phyloP scores from a whole-genome alignment of 2,329 filamentous ascomycete genomes.

The Didymellaceae sp. region DNA sequence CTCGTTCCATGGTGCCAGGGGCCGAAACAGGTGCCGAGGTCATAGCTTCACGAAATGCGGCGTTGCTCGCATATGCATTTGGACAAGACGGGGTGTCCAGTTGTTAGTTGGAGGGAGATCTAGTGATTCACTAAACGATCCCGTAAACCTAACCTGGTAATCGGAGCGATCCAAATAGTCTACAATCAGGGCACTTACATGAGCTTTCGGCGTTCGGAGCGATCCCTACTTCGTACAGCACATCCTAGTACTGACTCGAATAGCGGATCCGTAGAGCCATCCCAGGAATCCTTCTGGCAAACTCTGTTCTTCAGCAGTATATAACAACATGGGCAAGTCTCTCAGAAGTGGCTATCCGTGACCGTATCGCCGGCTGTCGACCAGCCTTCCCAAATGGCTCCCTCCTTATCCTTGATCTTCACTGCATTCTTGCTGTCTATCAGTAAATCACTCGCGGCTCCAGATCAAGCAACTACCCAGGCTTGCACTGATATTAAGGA shows the following conservation, averaged over 20 bases:
- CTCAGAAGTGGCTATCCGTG: too few species aligned
- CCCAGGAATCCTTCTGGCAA: not conserved
- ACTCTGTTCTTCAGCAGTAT: not conserved
- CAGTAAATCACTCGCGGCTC: slow-evolving; percentile 14
- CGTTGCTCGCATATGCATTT: slow-evolving; percentile 7
- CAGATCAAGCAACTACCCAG: slow-evolving; percentile 24
- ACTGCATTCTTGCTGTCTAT: slow-evolving; percentile 15
- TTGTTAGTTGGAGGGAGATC: not conserved
- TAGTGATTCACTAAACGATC: not conserved
- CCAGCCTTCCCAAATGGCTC: not conserved
- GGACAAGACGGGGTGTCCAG: not conserved
- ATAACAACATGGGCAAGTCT: not conserved
- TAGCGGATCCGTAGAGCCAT: not conserved
- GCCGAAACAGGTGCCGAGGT: slow-evolving; percentile 1
- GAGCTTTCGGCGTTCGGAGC: too few species aligned
- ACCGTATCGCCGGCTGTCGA: not conserved
- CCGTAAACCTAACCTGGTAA: not conserved
- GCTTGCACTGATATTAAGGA: slow-evolving; percentile 28
- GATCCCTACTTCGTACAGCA: not conserved
- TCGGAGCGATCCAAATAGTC: not conserved
- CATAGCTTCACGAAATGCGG: not conserved
- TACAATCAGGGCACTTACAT: not conserved
- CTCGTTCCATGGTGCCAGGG: not conserved
- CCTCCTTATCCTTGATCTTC: not conserved
- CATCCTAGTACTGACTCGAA: too few species aligned